phyloP scores from a whole-genome alignment of 148 eudicot species.

The Pharnaceum exiguum region DNA sequence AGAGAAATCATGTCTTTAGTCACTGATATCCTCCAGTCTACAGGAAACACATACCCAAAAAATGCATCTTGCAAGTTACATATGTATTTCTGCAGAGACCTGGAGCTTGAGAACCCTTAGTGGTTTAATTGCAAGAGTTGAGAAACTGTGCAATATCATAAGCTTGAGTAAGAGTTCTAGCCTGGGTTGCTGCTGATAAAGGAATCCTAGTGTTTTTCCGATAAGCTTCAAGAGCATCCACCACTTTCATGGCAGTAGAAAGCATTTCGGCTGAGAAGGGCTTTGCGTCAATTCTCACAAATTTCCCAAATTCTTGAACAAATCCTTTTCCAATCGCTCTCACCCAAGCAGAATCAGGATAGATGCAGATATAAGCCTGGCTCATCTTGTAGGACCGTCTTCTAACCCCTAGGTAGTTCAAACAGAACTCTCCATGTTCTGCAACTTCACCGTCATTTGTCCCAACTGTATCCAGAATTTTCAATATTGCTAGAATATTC shows the following conservation, averaged over 20 bases:
- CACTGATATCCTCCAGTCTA: constrained; percentile 34
- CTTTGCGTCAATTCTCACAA: constrained; percentile 19
- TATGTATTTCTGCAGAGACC: constrained; percentile 18
- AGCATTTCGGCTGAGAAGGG: constrained; percentile 34
- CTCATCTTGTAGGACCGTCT: constrained; percentile 11
- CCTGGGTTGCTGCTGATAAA: constrained; percentile 23
- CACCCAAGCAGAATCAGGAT: constrained; percentile 56
- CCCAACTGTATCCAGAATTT: constrained; percentile 23
- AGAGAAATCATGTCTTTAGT: constrained; percentile 30
- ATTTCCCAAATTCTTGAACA: constrained; percentile 22
- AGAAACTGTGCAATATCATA: constrained; percentile 46
- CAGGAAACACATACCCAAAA: constrained; percentile 37
- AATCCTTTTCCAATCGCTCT: constrained; percentile 25
- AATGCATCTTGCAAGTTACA: constrained; percentile 15
- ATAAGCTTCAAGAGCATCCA: constrained; percentile 37
- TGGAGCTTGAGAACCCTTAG: constrained; percentile 1
- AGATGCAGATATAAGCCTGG: constrained; percentile 25
- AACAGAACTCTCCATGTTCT: constrained; percentile 32
- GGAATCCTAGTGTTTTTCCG: constrained; percentile 13
- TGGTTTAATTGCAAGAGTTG: constrained; percentile 24
- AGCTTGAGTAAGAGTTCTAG: constrained; percentile 22
- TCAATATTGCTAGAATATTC: constrained; percentile 18
- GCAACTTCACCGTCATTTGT: constrained; percentile 8
- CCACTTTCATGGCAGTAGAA: constrained; percentile 41
- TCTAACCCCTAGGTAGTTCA: constrained; percentile 53